phyloP scores from a whole-genome alignment of 345 rosid species.

The Bretschneidera sinensis region DNA sequence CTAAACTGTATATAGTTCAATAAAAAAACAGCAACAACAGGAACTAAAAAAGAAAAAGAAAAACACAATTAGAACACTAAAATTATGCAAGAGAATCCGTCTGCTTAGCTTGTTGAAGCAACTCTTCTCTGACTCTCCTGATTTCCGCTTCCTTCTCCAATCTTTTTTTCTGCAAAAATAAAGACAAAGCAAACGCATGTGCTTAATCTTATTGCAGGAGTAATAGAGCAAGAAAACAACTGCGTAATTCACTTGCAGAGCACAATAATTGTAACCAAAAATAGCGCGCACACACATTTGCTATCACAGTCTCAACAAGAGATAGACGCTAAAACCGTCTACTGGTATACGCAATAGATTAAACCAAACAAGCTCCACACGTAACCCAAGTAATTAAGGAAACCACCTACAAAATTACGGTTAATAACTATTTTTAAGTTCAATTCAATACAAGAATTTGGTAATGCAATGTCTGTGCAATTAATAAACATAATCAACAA shows the following conservation, averaged over 20 bases:
- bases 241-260: no score
- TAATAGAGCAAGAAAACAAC: neutral
- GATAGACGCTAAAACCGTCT: no score
- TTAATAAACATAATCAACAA: neutral
- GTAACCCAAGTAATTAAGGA: no score
- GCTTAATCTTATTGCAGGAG: no score
- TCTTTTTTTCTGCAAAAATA: conserved; percentile 44
- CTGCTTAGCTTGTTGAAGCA: conserved; percentile 40
- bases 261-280: no score
- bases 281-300: no score
- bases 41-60: conserved; percentile 6
- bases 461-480: neutral
- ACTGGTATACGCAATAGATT: no score
- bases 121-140: conserved; percentile 51
- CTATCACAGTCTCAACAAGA: no score
- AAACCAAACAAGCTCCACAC: no score
- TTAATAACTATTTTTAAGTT: no score
- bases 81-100: conserved; percentile 42
- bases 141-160: conserved; percentile 58
- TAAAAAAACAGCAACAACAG: neutral
- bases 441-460: neutral
- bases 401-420: neutral
- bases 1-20: conserved; percentile 1
- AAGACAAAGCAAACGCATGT: no score
- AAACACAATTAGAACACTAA: conserved; percentile 7